A percentile compares a stretch with the other conserved stretches of the same genome.
Conservation (phyloP, 768 basidiomycete species). For the Kwoniella dendrophila region DNA sequence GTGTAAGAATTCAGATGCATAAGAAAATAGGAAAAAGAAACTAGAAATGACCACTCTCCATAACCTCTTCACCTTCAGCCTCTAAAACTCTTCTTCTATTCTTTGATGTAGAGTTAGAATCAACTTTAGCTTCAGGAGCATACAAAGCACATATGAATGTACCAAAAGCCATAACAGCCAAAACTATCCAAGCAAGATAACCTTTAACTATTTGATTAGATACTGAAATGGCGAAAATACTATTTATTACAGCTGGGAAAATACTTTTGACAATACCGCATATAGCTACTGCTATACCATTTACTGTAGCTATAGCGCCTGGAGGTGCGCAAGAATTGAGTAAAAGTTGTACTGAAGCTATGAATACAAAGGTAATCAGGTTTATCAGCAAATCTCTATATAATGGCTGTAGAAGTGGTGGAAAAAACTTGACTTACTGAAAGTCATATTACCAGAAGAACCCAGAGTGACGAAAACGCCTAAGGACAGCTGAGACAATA, state of each 20-base stretch:
- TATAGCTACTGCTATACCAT: constrained; percentile 28
- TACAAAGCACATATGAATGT: constrained; percentile 18
- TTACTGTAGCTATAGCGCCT: constrained; percentile 26
- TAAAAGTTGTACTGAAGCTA: constrained; percentile 35
- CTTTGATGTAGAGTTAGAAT: neutral
- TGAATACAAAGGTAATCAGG: too few relatives aligned
- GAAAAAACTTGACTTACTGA: constrained; percentile 20
- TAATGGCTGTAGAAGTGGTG: neutral
- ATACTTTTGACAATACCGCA: constrained; percentile 32
- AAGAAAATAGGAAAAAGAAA: neutral
- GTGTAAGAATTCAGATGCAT: constrained; percentile 45
- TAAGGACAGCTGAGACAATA: constrained; percentile 11
- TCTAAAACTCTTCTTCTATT: constrained; percentile 15
- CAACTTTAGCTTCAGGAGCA: constrained; percentile 9
- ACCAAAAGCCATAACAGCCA: constrained; percentile 21
- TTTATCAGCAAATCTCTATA: neutral
- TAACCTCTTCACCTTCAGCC: constrained; percentile 23
- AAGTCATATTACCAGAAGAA: constrained; percentile 25
- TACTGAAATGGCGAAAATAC: constrained; percentile 29
- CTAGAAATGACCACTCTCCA: constrained; percentile 25
- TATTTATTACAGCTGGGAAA: constrained; percentile 33
- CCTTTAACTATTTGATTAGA: constrained; percentile 21
- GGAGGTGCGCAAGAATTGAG: constrained; percentile 27
- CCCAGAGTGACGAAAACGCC: constrained; percentile 26
- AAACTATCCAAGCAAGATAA: constrained; percentile 29